Evolutionary conservation across 163 green algal species (phyloP).

Genomic region (Smithsoniella earleae): DNA sequence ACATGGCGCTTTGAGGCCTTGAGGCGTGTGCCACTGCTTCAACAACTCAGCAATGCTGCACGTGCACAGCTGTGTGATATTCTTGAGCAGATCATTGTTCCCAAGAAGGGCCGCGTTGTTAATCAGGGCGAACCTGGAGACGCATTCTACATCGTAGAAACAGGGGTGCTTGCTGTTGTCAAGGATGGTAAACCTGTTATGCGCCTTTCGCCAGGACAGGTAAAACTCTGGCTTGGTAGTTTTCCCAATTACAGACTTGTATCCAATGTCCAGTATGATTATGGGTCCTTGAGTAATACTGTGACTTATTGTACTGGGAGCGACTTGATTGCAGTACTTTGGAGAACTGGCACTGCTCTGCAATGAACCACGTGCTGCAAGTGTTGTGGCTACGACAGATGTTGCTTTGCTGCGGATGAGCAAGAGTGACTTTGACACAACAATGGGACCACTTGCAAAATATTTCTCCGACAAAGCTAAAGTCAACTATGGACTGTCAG

Average conservation of each 20-base stretch:
- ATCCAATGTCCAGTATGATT: too few species aligned
- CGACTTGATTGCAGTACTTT: too few species aligned
- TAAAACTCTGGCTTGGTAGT: background rate
- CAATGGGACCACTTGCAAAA: constrained; percentile 32
- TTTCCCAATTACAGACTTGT: too few species aligned
- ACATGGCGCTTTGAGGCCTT: constrained; percentile 82
- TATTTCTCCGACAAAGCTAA: constrained; percentile 26
- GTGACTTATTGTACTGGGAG: too few species aligned
- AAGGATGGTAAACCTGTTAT: constrained; percentile 39
- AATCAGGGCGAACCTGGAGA: constrained; percentile 60
- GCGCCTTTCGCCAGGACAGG: constrained; percentile 14
- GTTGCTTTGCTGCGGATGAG: constrained; percentile 36
- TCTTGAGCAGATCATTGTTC: constrained; percentile 43
- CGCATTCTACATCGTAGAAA: constrained; percentile 79
- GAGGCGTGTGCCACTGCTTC: constrained; percentile 54
- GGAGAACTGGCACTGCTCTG: constrained; percentile 76
- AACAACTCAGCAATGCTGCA: constrained; percentile 42
- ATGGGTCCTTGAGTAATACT: too few species aligned
- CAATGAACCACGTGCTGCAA: constrained; percentile 63
- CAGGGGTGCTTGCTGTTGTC: constrained; percentile 58
- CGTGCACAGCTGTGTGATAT: constrained; percentile 43
- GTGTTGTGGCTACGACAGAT: constrained; percentile 45
- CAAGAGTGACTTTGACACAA: constrained; percentile 32
- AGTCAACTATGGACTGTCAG: constrained; percentile 11
- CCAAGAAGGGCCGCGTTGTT: constrained; percentile 28